Conservation (phyloP, 805 yeast species). For the Ogataea neopini region DNA sequence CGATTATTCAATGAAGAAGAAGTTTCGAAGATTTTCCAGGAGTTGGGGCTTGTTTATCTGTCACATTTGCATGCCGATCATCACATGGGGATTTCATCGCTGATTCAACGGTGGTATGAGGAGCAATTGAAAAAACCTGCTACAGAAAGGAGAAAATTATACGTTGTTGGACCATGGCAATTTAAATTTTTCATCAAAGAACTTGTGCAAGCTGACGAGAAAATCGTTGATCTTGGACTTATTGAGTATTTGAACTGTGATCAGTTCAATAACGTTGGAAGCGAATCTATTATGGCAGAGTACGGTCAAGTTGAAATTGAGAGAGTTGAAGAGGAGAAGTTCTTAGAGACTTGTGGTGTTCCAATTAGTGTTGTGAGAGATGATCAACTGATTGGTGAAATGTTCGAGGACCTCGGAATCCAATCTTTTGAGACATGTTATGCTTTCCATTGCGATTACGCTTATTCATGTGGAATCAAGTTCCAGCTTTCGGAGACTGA, state of each 20-base stretch:
- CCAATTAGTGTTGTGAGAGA: slow-evolving; percentile 6
- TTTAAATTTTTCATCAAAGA: slow-evolving; percentile 66
- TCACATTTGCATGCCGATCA: slow-evolving; percentile 98
- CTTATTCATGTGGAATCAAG: slow-evolving; percentile 66
- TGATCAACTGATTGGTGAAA: slow-evolving; percentile 10
- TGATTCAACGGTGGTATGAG: slow-evolving; percentile 68
- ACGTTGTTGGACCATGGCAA: slow-evolving; percentile 74
- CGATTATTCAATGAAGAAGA: slow-evolving; percentile 59
- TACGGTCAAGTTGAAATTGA: slow-evolving; percentile 31
- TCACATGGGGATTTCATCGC: slow-evolving; percentile 77
- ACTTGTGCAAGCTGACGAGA: slow-evolving; percentile 44
- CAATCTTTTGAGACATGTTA: slow-evolving; percentile 55
- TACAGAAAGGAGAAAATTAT: slow-evolving; percentile 41
- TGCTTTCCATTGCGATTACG: slow-evolving; percentile 83
- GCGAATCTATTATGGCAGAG: slow-evolving; percentile 13
- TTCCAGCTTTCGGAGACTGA: slow-evolving; percentile 36
- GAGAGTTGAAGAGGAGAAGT: slow-evolving; percentile 23
- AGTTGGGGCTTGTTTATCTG: slow-evolving; percentile 64
- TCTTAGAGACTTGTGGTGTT: slow-evolving; percentile 8
- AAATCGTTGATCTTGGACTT: slow-evolving; percentile 17
- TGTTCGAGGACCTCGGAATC: slow-evolving; percentile 48
- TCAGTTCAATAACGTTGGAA: slow-evolving; percentile 30
- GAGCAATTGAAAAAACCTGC: slow-evolving; percentile 39
- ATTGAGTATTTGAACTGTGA: slow-evolving; percentile 32
- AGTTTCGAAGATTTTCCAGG: slow-evolving; percentile 46